Conservation (phyloP, 1,284 basidiomycete species). For the Cyathus olla region DNA sequence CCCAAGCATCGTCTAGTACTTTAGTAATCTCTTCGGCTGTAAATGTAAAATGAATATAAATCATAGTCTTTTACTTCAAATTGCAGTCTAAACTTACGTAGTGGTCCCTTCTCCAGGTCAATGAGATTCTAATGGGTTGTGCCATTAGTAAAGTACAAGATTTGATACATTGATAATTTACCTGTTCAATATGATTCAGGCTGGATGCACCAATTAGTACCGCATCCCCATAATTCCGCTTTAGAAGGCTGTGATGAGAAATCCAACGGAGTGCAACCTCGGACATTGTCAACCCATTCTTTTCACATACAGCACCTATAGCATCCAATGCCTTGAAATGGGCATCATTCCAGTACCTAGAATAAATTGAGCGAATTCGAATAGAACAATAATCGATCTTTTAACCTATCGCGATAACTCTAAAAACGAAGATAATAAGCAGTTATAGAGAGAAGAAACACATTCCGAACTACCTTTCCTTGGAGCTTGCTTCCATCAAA, state of each 20-base stretch:
- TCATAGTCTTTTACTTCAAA: not conserved
- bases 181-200: slow-evolving; percentile 60
- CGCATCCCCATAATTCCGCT: slow-evolving; percentile 58
- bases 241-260: slow-evolving; percentile 61
- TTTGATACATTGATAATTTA: slow-evolving; percentile 12
- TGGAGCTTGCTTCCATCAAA: slow-evolving; percentile 50
- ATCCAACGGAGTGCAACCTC: slow-evolving; percentile 67
- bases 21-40: slow-evolving; percentile 50
- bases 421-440: slow-evolving; percentile 4
- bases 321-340: slow-evolving; percentile 58
- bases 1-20: slow-evolving; percentile 53
- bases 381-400: not conserved
- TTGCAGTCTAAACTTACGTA: slow-evolving; percentile 50
- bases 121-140: slow-evolving; percentile 53
- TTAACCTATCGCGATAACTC: slow-evolving; percentile 44
- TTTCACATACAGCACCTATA: slow-evolving; percentile 51
- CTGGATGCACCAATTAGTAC: slow-evolving; percentile 65
- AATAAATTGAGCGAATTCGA: not conserved
- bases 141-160: not conserved
- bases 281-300: slow-evolving; percentile 54
- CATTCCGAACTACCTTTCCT: slow-evolving; percentile 38
- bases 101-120: slow-evolving; percentile 68
- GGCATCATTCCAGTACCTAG: slow-evolving; percentile 58
- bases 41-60: not conserved
- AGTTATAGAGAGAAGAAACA: not conserved